Base-by-base conservation (phyloP, 306 rosid genomes). In the Erythrophleum fordii region DNA sequence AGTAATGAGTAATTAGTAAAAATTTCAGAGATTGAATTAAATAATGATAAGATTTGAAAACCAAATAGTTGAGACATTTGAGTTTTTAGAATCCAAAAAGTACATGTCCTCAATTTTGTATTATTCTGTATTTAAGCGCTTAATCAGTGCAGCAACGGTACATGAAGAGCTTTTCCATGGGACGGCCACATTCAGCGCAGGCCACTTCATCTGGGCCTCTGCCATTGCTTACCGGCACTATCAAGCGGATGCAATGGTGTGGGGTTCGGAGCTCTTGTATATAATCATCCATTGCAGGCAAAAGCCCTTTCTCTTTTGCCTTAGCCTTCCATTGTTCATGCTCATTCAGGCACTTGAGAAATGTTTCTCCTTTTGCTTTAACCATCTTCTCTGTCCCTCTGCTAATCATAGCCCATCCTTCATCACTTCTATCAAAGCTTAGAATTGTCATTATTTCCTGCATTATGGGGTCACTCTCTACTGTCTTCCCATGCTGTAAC, bases 141-240 rank as follows among this genome's bases (percentile, higher is more conserved):
- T 61, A 29, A 61, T 61, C 68, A 14, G 37, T 77, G 83, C 91
- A 85, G 76, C 91, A 88, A 11, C 84, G 87, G 59, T 80, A 88
- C 89, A 78, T 80, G 69, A 70, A 77, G 84, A 83, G 83, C 58
- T 74, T 88, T 17, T 85, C 86, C 89, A 88, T 88, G 11, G 77
- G 49, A 11, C 42, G 68, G 5, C 87, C 70, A 75, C 91, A 88
- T 55, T 88, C 91, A 35, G 83, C 86, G 6, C 91, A 88, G 0
- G 22, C 73, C 22, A 88, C 53, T 35, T 55, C 78, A 5, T 85
- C 83, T 8, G 80, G 86, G 16, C 48, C 52, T 4, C 31, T 79
- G 0, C 83, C 87, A n/a, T 56, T 46, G 67, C 44, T 45, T 39
- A 53, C 86, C 12, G 91, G 89, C 2, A 88, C 80, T 31, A 83